Conservation (phyloP, 768 basidiomycete genomes). For the Mycena crocata region DNA sequence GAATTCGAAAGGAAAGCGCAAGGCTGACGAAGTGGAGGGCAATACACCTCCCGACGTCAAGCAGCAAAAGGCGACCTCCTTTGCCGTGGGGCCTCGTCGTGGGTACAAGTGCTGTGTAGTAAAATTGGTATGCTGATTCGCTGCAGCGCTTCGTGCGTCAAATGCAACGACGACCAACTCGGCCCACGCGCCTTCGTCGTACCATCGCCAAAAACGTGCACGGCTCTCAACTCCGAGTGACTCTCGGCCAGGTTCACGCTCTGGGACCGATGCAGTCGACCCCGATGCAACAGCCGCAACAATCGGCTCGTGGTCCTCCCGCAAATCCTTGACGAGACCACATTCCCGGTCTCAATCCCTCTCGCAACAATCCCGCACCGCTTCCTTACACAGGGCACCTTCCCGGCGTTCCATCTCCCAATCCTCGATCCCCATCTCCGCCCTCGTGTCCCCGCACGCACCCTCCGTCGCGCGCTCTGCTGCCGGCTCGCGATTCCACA, state of each 20-base stretch:
- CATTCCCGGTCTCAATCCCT: conserved; percentile 24
- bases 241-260: conserved; percentile 21
- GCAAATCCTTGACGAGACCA: conserved; percentile 16
- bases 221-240: conserved; percentile 32
- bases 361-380: conserved; percentile 19
- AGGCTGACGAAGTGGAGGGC: conserved; percentile 33
- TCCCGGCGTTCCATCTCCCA: conserved; percentile 32
- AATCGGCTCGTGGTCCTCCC: conserved; percentile 31
- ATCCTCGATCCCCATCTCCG: conserved; percentile 33
- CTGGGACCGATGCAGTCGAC: conserved; percentile 3
- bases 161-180: conserved; percentile 29
- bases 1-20: conserved; percentile 31
- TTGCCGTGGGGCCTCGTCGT: conserved; percentile 30
- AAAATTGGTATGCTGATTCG: background rate
- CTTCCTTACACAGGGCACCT: conserved; percentile 28
- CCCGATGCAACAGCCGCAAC: conserved; percentile 28
- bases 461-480: conserved; percentile 57
- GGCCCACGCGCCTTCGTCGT: conserved; percentile 31
- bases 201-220: conserved; percentile 34
- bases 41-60: conserved; percentile 32
- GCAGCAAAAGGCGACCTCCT: conserved; percentile 31
- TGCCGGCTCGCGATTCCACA: conserved; percentile 54
- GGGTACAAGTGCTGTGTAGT: background rate
- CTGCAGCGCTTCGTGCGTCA: conserved; percentile 28
- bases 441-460: conserved; percentile 61